Evolutionary conservation across 192 early-diverging fungal genomes (phyloP).

Genomic region (Podila clonocystis): DNA sequence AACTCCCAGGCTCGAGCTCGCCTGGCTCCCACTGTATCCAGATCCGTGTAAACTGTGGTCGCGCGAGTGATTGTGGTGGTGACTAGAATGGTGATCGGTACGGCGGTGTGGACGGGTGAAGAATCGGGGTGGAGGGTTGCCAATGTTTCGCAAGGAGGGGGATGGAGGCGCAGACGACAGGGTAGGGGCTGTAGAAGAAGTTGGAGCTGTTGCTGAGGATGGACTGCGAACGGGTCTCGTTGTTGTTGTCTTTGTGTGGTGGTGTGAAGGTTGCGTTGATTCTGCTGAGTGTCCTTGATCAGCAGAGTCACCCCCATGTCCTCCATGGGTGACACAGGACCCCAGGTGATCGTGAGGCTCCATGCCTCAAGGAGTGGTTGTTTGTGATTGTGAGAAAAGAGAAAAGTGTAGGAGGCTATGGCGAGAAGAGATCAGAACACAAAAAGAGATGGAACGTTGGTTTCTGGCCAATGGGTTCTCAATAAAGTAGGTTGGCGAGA

Average conservation of each 20-base stretch:
- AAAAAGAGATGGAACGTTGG: too few relatives aligned
- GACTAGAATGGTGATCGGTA: slow-evolving; percentile 19
- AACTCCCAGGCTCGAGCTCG: slow-evolving; percentile 38
- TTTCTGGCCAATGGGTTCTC: too few relatives aligned
- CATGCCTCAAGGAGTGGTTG: not conserved
- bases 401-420: too few relatives aligned
- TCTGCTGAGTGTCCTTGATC: too few relatives aligned
- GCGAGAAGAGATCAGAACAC: too few relatives aligned
- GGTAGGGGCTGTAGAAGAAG: not conserved
- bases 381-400: too few relatives aligned
- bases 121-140: slow-evolving; percentile 44
- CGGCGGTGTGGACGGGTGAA: slow-evolving; percentile 43
- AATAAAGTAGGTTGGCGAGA: too few relatives aligned
- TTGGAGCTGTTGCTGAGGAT: not conserved
- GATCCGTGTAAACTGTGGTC: slow-evolving; percentile 30
- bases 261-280: not conserved
- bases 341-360: not conserved
- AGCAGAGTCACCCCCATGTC: too few relatives aligned
- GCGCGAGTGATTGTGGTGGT: not conserved
- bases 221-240: not conserved
- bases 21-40: slow-evolving; percentile 16
- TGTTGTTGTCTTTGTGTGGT: not conserved
- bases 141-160: slow-evolving; percentile 12
- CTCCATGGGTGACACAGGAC: too few relatives aligned
- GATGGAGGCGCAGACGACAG: not conserved